phyloP scores from a whole-genome alignment of 345 rosid genomes.

The Gossypium rotundifolium region DNA sequence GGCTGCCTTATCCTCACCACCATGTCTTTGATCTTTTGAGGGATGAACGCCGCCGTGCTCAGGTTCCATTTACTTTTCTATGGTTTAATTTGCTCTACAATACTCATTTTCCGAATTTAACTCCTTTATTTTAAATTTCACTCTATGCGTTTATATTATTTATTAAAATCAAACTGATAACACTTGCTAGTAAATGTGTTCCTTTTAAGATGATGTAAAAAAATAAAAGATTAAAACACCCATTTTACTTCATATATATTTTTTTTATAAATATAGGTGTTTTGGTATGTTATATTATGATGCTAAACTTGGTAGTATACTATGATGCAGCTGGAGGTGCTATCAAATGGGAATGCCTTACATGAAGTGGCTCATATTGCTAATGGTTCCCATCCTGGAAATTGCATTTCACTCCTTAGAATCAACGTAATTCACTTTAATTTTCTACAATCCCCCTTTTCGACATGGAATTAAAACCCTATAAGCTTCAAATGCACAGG shows the following conservation, averaged over 20 bases:
- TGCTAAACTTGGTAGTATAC: neutral
- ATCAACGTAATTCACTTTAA: slow-evolving; percentile 42
- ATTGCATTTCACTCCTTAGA: slow-evolving; percentile 89
- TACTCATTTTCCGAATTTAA: no score
- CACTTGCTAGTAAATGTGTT: no score
- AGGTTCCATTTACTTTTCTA: slow-evolving; percentile 26
- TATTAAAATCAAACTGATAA: no score
- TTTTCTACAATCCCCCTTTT: no score
- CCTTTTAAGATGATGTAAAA: no score
- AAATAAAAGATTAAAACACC: no score
- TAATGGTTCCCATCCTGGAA: slow-evolving; percentile 91
- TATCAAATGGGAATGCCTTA: slow-evolving; percentile 76
- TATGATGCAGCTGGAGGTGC: slow-evolving; percentile 50
- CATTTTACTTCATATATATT: no score
- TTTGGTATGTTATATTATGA: no score
- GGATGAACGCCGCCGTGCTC: slow-evolving; percentile 44
- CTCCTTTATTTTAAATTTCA: no score
- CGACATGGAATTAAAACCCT: neutral
- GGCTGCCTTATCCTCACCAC: slow-evolving; percentile 67
- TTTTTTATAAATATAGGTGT: no score
- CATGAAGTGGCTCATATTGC: slow-evolving; percentile 94
- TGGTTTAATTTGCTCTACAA: no score
- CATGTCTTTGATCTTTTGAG: slow-evolving; percentile 72
- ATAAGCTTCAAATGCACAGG: slow-evolving; percentile 28
- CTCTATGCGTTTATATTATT: no score